Conservation (phyloP, 371 early-diverging fungal species). For the Lichtheimia ramosa region DNA sequence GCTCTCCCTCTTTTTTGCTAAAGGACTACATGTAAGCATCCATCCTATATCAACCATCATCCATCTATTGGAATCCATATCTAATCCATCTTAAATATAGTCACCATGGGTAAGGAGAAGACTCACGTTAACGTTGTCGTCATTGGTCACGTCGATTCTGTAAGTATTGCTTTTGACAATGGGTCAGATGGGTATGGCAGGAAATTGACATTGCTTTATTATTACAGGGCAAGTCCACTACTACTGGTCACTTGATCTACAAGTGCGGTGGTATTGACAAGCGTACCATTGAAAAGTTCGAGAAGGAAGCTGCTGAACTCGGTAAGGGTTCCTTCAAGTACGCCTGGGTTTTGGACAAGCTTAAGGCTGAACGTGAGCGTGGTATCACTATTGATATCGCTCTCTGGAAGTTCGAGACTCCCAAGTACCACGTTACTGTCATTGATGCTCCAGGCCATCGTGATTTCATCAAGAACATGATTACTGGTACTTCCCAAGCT, state of each 20-base stretch:
- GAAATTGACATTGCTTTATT: not conserved
- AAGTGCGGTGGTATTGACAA: conserved; percentile 98
- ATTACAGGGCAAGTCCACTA: conserved; percentile 38
- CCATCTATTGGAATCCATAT: not conserved
- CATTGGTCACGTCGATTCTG: conserved; percentile 99
- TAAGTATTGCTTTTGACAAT: conserved; percentile 86
- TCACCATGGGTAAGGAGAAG: conserved; percentile 92
- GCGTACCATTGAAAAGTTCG: conserved; percentile 99
- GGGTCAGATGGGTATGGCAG: conserved; percentile 17
- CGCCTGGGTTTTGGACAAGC: conserved; percentile 96
- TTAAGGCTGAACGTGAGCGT: conserved; percentile 97
- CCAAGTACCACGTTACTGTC: conserved; percentile 92
- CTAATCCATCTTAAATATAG: conserved; percentile 13
- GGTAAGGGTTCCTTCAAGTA: conserved; percentile 98
- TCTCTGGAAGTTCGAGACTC: conserved; percentile 97
- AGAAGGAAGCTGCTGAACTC: conserved; percentile 96
- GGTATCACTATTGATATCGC: conserved; percentile 89
- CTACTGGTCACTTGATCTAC: conserved; percentile 95
- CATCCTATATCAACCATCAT: conserved; percentile 12
- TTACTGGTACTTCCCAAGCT: conserved; percentile 94
- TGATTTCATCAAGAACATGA: conserved; percentile 99
- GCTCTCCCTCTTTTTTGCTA: conserved; percentile 3
- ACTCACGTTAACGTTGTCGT: conserved; percentile 96
- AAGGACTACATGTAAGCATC: conserved; percentile 6
- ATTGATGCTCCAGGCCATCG: conserved; percentile 99